Evolutionary conservation across 495 filamentous ascomycete genomes (phyloP), one percentile per base, ranked within the genome.

Genomic region (Penicillium goetzii): DNA sequence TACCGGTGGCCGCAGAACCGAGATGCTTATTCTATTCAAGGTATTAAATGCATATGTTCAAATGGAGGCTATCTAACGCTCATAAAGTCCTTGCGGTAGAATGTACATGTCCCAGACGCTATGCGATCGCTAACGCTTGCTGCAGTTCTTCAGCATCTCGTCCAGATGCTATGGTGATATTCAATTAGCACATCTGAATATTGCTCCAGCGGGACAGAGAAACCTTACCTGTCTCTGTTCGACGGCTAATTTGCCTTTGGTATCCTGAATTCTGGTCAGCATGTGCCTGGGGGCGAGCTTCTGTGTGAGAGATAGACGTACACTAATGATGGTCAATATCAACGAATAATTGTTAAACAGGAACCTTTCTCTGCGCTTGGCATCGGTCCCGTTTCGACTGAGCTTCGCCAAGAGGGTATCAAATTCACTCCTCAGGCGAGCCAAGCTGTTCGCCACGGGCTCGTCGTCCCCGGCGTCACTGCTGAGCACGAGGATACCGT

Each of bases 281-380:
- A 71, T 54, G n/a, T 19, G 11, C 10, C 43, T 33, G 3, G n/a
- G 7, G 7, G 23, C 14, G 5, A 7, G 25, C n/a, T 7, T 30
- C 1, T 32, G 36, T 0, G 51, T 17, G 11, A 47, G 19, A n/a
- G 19, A 8, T 1, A 30, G 55, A 77, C 79, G 34, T 78, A 86
- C 84, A 67, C 89, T 89, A 64, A 99, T 89, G 62, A 99, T 96
- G 10, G 96, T 97, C 76, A 92, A 75, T 11, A 99, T 85, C 69
- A 99, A 81, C 53, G 89, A 91, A 77, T 97, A 98, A 72, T 99
- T 98, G 74, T 97, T 98, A 69, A 86, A 91, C 65, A 98, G 76
- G 67, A 98, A 97, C 61, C 96, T 80, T 72, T 93, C 91, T 68
- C 91, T 78, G 78, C 92, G 94, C 69, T 91, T 84, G 59, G 84